A percentile compares a stretch with the other conserved stretches of the same genome.
phyloP scores from a whole-genome alignment of 495 filamentous ascomycete genomes.

The Stereocaulon alpinum region DNA sequence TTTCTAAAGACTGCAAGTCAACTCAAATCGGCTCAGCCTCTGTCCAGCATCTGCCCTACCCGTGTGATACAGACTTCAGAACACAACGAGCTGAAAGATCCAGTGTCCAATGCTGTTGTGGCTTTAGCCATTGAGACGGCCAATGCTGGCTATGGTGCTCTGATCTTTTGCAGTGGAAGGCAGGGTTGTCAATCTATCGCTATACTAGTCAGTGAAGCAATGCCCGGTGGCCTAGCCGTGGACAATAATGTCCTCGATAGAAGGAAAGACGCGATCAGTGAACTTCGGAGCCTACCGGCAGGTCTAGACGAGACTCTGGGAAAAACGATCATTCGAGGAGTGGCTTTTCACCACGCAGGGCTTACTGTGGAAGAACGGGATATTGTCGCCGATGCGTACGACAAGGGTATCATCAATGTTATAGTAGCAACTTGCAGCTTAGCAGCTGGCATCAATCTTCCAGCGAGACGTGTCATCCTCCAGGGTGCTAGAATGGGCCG shows the following conservation, averaged over 20 bases:
- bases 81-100: constrained; percentile 51
- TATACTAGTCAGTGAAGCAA: constrained; percentile 48
- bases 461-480: constrained; percentile 67
- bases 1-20: constrained; percentile 53
- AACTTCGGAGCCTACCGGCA: constrained; percentile 54
- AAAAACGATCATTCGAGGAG: constrained; percentile 52
- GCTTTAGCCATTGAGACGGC: constrained; percentile 59
- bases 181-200: constrained; percentile 55
- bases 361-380: constrained; percentile 75
- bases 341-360: constrained; percentile 76
- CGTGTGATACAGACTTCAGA: constrained; percentile 43
- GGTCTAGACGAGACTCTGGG: constrained; percentile 60
- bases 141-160: constrained; percentile 54
- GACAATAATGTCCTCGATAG: constrained; percentile 42
- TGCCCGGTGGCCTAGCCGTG: constrained; percentile 38
- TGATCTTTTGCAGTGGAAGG: constrained; percentile 71
- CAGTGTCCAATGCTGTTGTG: constrained; percentile 59
- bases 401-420: constrained; percentile 56
- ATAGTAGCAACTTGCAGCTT: constrained; percentile 76
- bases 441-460: constrained; percentile 75
- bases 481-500: constrained; percentile 72
- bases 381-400: constrained; percentile 61
- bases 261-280: constrained; percentile 55
- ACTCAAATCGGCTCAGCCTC: constrained; percentile 32
- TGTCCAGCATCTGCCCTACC: constrained; percentile 34